Conservation (phyloP, 805 yeast genomes). For the Cyberlindnera mississippiensis region DNA sequence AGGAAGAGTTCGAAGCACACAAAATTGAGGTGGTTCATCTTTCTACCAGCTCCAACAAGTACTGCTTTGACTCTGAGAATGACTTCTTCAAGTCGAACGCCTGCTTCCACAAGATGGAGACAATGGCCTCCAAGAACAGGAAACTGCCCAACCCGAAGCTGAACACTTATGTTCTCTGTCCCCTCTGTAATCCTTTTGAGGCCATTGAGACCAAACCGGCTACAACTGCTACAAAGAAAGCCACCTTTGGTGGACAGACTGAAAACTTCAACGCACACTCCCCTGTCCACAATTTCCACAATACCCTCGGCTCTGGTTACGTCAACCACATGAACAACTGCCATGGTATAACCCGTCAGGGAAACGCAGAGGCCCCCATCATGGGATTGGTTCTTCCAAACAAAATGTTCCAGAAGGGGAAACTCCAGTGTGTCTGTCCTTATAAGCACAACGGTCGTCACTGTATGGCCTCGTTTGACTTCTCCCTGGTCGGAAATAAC, state of each 20-base stretch:
- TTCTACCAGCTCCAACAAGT: not conserved
- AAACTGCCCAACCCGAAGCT: constrained; percentile 6
- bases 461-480: constrained; percentile 1
- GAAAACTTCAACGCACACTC: constrained; percentile 3
- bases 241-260: constrained; percentile 3
- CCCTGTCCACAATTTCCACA: constrained; percentile 8
- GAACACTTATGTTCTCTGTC: constrained; percentile 17
- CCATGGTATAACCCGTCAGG: constrained; percentile 12
- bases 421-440: constrained; percentile 5
- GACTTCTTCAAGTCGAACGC: constrained; percentile 9
- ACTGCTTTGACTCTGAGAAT: constrained; percentile 14
- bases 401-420: not conserved
- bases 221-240: constrained; percentile 1
- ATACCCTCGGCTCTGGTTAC: constrained; percentile 13
- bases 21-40: not conserved
- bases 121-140: constrained; percentile 9
- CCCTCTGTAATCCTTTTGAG: constrained; percentile 15
- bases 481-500: not conserved
- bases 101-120: constrained; percentile 9
- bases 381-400: constrained; percentile 1
- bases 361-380: constrained; percentile 3
- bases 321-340: constrained; percentile 15
- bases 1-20: too few relatives aligned
- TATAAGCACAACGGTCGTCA: not conserved
- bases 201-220: not conserved